Base-by-base conservation (phyloP, 2,329 filamentous ascomycete genomes). In the Colletotrichum horii region DNA sequence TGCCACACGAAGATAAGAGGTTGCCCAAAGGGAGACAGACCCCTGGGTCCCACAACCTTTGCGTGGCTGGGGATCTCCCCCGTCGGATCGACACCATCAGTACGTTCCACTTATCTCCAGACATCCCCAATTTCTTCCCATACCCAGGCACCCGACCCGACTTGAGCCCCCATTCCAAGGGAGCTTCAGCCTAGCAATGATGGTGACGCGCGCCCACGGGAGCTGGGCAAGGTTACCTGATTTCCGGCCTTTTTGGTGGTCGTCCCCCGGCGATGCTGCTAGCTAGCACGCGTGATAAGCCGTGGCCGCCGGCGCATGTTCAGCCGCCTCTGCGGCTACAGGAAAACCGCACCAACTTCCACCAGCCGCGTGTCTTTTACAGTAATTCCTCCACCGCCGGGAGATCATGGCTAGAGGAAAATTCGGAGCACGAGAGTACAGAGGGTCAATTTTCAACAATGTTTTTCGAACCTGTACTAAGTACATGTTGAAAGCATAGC, bases 11-110 rank as follows among this genome's bases (percentile, higher is more conserved):
- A 75, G 73, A 73, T 75, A 75, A 75, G 62, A 15, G 36, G 8
- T 28, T 14, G 24, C n/a, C 26, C 28, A 30, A 55, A 60, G 52
- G 11, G n/a, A 24, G 43, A 71, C 36, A n/a, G 61, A 73, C 43
- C 64, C 58, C 15, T 36, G 30, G 32, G 73, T 48, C 24, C 73
- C 73, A 68, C 73, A 26, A 48, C 30, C 34, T 64, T 68, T 24
- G 32, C 55, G 34, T 72, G 43, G 55, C 73, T 75, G 62, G 68
- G 71, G 32, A 73, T 69, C 65, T 55, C 28, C 24, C 65, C 65
- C 43, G 38, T n/a, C 16, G 30, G 67, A 70, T 70, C 67, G 67
- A 70, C 36, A 61, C 43, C 26, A 70, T 67, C 43, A 67, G 24
- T 36, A 34, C 32, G 66, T 68, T 26, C 67, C 56, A 70, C 67